Percentiles rank a stretch among this genome's conserved stretches.
Evolutionary conservation across 2,329 filamentous ascomycete genomes (phyloP).

Genomic region (Ceratocystis destructans): DNA sequence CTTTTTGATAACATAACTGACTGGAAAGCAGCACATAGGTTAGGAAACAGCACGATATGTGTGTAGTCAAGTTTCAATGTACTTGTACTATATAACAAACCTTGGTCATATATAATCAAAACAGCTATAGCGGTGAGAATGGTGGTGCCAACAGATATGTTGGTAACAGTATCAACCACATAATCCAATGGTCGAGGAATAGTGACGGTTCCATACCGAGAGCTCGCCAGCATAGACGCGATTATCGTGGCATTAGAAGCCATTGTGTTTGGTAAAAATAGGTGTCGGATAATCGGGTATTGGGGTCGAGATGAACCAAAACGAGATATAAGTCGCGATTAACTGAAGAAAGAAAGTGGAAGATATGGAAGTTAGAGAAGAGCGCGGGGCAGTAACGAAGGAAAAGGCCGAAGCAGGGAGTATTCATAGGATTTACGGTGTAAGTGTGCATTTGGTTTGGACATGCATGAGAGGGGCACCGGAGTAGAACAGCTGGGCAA

Average conservation of each 20-base stretch:
- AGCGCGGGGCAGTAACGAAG: too few species aligned
- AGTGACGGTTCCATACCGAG: constrained; percentile 36
- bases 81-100: constrained; percentile 38
- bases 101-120: constrained; percentile 75
- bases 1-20: constrained; percentile 61
- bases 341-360: not conserved
- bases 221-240: constrained; percentile 53
- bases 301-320: not conserved
- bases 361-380: not conserved
- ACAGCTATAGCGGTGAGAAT: constrained; percentile 55
- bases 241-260: constrained; percentile 49
- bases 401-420: not conserved
- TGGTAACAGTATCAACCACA: constrained; percentile 41
- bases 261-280: constrained; percentile 9
- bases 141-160: constrained; percentile 27
- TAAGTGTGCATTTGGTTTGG: not conserved
- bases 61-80: not conserved
- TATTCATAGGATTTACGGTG: not conserved
- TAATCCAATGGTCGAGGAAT: constrained; percentile 43
- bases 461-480: too few species aligned
- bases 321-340: not conserved
- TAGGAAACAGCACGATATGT: not conserved
- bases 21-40: constrained; percentile 31
- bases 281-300: not conserved
- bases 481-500: not conserved